phyloP scores from a whole-genome alignment of 805 yeast species.

The Kuraishia floccosa region DNA sequence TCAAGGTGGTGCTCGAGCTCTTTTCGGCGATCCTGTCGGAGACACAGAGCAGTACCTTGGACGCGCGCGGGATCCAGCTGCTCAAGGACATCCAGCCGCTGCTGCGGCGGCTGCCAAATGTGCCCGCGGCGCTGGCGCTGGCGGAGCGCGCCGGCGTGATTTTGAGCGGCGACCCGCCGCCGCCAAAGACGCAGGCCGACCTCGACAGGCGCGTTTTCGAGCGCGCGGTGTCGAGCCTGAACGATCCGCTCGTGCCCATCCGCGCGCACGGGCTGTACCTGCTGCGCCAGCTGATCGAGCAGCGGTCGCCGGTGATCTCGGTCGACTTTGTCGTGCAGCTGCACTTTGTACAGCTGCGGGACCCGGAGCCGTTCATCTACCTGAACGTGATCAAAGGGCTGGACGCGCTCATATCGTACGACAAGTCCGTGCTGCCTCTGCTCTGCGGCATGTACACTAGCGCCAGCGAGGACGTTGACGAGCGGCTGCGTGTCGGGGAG shows the following conservation, averaged over 20 bases:
- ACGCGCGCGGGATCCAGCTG: constrained; percentile 2
- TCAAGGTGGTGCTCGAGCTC: constrained; percentile 23
- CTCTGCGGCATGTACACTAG: constrained; percentile 25
- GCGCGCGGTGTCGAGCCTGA: constrained; percentile 54
- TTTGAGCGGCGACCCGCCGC: constrained; percentile 15
- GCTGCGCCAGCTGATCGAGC: constrained; percentile 41
- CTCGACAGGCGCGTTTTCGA: constrained; percentile 30
- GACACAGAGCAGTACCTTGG: constrained; percentile 6
- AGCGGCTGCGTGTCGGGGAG: constrained; percentile 74
- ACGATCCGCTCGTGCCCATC: constrained; percentile 74
- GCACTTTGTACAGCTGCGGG: constrained; percentile 54
- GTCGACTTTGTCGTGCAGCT: constrained; percentile 45
- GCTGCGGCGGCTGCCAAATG: constrained; percentile 2
- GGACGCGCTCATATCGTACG: constrained; percentile 40
- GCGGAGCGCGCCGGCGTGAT: constrained; percentile 17
- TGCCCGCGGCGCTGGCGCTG: constrained; percentile 14
- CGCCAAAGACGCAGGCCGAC: constrained; percentile 11
- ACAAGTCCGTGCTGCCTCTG: constrained; percentile 22
- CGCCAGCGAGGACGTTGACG: constrained; percentile 33
- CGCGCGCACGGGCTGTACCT: constrained; percentile 76
- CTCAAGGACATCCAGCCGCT: constrained; percentile 7
- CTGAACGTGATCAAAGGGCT: constrained; percentile 76
- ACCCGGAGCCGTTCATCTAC: constrained; percentile 80
- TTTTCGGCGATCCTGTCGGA: constrained; percentile 24
- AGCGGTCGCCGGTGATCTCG: constrained; percentile 37